phyloP scores from a whole-genome alignment of 169 alveolate genomes.

The Eimeria necatrix region DNA sequence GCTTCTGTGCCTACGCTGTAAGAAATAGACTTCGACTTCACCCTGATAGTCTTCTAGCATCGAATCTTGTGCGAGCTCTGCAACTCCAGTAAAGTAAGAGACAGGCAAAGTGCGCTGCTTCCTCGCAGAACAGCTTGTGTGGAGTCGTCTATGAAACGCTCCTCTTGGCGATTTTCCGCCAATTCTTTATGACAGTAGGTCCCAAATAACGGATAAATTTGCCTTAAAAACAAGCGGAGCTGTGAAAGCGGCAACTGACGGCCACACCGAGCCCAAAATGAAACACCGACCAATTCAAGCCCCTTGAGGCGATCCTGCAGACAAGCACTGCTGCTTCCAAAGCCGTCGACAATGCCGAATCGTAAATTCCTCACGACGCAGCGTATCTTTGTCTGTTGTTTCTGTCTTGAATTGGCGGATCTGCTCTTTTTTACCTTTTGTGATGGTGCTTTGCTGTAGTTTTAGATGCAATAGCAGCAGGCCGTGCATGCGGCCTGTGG shows the following conservation, averaged over 20 bases:
- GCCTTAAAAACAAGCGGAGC: neutral
- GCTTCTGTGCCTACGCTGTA: neutral
- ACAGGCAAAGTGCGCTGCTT: constrained; percentile 2
- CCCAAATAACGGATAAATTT: neutral
- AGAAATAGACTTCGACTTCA: neutral
- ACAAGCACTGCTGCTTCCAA: constrained; percentile 28
- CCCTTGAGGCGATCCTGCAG: constrained; percentile 55
- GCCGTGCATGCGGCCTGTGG: constrained; percentile 40
- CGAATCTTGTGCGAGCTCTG: neutral
- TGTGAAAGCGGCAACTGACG: neutral
- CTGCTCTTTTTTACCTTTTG: neutral
- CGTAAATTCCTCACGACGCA: neutral
- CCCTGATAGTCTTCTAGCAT: too few relatives aligned
- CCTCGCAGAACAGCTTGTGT: constrained; percentile 13
- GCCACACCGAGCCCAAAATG: neutral
- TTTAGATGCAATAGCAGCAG: constrained; percentile 30
- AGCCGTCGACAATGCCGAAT: neutral
- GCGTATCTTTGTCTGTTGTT: constrained; percentile 15
- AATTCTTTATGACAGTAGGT: constrained; percentile 6
- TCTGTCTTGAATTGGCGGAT: neutral
- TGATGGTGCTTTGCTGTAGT: neutral
- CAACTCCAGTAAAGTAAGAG: neutral
- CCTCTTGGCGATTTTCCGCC: constrained; percentile 40
- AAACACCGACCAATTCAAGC: constrained; percentile 62
- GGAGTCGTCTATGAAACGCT: neutral